phyloP scores from a whole-genome alignment of 805 yeast species.

The Danielozyma ontarioensis region DNA sequence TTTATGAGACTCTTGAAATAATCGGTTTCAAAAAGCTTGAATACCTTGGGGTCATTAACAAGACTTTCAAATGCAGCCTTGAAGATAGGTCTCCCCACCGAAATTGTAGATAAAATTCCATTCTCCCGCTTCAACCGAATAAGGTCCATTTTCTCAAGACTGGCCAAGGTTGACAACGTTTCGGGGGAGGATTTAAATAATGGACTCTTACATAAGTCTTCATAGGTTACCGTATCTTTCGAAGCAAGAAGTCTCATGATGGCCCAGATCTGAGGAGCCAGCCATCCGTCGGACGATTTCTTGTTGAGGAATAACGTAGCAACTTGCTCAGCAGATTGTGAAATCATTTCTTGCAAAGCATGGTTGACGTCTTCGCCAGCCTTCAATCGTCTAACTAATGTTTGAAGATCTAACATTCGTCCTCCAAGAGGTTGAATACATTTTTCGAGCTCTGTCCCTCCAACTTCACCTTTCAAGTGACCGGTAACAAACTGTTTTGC shows the following conservation, averaged over 20 bases:
- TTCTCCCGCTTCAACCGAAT: constrained; percentile 67
- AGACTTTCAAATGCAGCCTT: constrained; percentile 72
- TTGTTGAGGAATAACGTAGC: constrained; percentile 64
- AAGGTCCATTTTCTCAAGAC: constrained; percentile 76
- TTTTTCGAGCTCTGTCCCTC: constrained; percentile 39
- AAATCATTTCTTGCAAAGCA: constrained; percentile 75
- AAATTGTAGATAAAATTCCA: constrained; percentile 63
- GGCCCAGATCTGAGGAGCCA: constrained; percentile 84
- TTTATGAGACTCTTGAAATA: constrained; percentile 51
- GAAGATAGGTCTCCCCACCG: constrained; percentile 81
- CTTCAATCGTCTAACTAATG: constrained; percentile 79
- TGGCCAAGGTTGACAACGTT: constrained; percentile 44
- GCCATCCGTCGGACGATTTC: constrained; percentile 43
- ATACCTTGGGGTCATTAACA: constrained; percentile 50
- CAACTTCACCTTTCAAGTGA: constrained; percentile 36
- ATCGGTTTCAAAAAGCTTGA: constrained; percentile 58
- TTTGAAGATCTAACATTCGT: constrained; percentile 88
- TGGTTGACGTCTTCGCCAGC: constrained; percentile 80
- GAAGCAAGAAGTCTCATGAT: constrained; percentile 61
- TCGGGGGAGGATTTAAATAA: constrained; percentile 55
- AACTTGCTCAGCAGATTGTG: constrained; percentile 82
- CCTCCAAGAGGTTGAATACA: constrained; percentile 84
- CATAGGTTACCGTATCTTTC: constrained; percentile 40
- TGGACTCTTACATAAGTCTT: constrained; percentile 52
- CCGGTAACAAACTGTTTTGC: constrained; percentile 66